Percentiles rank a stretch among this genome's conserved stretches.
These are phyloP conservation scores for Iberis pinnata DNA, from an alignment of 345 rosid genomes.

Conservation along the genomic window DNA sequence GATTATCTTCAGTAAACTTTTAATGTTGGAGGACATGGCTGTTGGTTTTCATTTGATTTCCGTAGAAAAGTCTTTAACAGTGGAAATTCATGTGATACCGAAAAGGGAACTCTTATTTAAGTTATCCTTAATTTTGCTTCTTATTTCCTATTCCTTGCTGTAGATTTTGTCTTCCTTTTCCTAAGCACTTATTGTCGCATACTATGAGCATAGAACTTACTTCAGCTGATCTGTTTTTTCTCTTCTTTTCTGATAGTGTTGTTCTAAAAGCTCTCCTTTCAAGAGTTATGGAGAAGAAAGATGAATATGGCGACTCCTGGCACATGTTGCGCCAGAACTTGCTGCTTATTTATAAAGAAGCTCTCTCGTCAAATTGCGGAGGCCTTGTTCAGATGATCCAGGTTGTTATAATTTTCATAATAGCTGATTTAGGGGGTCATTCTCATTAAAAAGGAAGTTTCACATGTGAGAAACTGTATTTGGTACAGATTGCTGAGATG, in stretches of 20 bases:
- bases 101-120: neutral
- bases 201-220: conserved; percentile 4
- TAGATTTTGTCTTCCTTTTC: neutral
- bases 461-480: neutral
- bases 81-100: conserved; percentile 9
- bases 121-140: conserved; percentile 3
- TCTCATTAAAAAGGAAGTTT: neutral
- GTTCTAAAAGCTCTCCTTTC: conserved; percentile 65
- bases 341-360: conserved; percentile 56
- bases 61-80: conserved; percentile 2
- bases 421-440: neutral
- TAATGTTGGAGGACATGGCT: neutral
- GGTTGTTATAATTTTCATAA: conserved; percentile 38
- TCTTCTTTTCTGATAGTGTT: conserved; percentile 41
- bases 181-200: conserved; percentile 1
- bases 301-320: conserved; percentile 55
- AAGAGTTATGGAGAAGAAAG: conserved; percentile 55
- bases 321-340: conserved; percentile 48
- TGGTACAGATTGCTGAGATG: neutral
- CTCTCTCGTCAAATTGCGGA: conserved; percentile 61
- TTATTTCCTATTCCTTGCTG: conserved; percentile 3
- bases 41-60: conserved; percentile 6
- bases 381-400: conserved; percentile 64
- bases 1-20: neutral
- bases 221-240: neutral